Base-by-base conservation (phyloP, 768 basidiomycete species). In the Naganishia antarctica region DNA sequence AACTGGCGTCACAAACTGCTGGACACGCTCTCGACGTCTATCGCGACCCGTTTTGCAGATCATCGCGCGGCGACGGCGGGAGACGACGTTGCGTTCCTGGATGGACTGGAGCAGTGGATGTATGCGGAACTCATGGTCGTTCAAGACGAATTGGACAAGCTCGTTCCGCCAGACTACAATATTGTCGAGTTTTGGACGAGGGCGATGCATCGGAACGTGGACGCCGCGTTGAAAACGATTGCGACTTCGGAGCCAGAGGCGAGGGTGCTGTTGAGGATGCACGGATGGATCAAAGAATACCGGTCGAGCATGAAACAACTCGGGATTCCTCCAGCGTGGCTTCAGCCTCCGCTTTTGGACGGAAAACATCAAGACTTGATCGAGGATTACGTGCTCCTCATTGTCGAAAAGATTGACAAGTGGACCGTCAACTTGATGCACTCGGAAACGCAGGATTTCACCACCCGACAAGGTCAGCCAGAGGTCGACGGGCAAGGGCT, bases 201-300 rank as follows among this genome's bases (percentile, higher is more conserved):
- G 64, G 88, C 89, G 70, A 96, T 97, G 74, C 96, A 99, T 81
- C 88, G 85, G 74, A 81, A 87, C 11, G 80, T 98, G 44, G 86
- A 94, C 78, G 78, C 79, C 0, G 85, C 85, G 2, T 80, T 99
- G 70, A 85, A 85, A 70, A 82, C 80, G 63, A 83, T 93, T 40
- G 81, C 90, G 26, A 81, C 81, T 4, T 82, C 85, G 0, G 88
- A 87, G 46, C 87, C 89, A 2, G 93, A 92, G 61, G 94, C 96
- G n/a, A 88, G 86, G 70, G 84, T 86, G 18, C 81, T 98, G 28
- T 84, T 99, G 2, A 83, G 85, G 25, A 83, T 99, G 28, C 89
- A 90, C 69, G 89, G 87, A 5, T 97, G 92, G 91, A 82, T 96
- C 58, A 98, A 97, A 79, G 89, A 97, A 73, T 97, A 98, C 81